phyloP scores from a whole-genome alignment of 352 stramenopile species.

The Halophytophthora batemanensis region DNA sequence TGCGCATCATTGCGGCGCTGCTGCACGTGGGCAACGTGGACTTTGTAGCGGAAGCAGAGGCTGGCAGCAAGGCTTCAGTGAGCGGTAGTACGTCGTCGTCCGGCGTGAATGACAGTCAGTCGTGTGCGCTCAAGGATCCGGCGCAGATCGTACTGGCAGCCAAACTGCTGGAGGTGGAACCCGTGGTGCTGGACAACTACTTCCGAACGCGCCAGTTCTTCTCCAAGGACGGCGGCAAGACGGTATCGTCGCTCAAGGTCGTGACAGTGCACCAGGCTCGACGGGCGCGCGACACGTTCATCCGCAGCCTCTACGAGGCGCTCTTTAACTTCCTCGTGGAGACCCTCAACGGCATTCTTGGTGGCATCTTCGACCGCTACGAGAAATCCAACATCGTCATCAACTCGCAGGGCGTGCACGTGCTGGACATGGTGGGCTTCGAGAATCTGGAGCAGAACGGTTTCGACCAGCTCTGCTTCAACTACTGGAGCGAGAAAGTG shows the following conservation, averaged over 20 bases:
- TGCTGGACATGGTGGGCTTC: slow-evolving; percentile 79
- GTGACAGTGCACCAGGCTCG: slow-evolving; percentile 75
- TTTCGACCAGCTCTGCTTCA: slow-evolving; percentile 79
- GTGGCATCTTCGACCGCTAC: slow-evolving; percentile 80
- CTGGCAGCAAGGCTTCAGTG: slow-evolving; percentile 60
- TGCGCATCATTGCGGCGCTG: slow-evolving; percentile 69
- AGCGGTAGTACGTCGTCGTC: slow-evolving; percentile 23
- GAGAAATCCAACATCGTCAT: slow-evolving; percentile 83
- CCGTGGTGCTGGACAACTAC: slow-evolving; percentile 82
- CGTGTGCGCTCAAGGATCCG: slow-evolving; percentile 65
- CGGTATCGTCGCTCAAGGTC: slow-evolving; percentile 76
- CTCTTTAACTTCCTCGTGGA: slow-evolving; percentile 79
- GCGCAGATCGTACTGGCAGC: slow-evolving; percentile 62
- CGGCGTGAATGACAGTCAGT: slow-evolving; percentile 34
- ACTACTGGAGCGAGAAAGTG: slow-evolving; percentile 87
- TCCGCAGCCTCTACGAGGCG: slow-evolving; percentile 74
- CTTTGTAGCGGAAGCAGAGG: slow-evolving; percentile 58
- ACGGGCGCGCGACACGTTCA: slow-evolving; percentile 73
- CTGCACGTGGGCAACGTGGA: slow-evolving; percentile 79
- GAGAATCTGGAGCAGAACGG: slow-evolving; percentile 65
- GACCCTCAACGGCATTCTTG: slow-evolving; percentile 76
- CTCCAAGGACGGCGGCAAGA: slow-evolving; percentile 68
- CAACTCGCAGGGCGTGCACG: slow-evolving; percentile 76
- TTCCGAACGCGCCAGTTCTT: slow-evolving; percentile 83
- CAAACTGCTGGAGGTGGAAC: slow-evolving; percentile 72